These are phyloP conservation scores for Cicer pinnatifidum DNA, from an alignment of 306 rosid genomes.

Conservation along the genomic window DNA sequence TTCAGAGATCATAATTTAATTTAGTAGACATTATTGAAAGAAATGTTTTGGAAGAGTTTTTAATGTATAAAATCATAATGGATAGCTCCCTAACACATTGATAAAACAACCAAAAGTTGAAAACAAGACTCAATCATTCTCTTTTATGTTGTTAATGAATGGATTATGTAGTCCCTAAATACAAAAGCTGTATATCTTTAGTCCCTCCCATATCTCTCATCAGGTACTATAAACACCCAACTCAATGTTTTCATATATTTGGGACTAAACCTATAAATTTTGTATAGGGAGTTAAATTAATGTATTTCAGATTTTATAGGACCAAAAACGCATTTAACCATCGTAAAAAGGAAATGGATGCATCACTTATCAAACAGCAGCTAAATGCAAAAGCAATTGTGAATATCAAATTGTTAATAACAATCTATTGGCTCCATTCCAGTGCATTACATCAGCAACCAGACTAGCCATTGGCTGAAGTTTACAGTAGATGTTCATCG, in stretches of 20 bases:
- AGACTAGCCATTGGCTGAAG: slow-evolving; percentile 30
- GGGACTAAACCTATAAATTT: background rate
- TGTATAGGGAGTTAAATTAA: background rate
- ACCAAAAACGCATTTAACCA: no score
- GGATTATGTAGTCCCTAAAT: no score
- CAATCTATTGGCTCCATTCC: background rate
- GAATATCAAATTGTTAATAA: background rate
- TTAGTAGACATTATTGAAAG: background rate
- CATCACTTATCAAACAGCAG: slow-evolving; percentile 25
- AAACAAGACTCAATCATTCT: no score
- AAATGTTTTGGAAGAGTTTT: background rate
- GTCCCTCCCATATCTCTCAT: no score
- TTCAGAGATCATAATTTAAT: background rate
- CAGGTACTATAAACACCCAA: no score
- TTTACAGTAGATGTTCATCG: slow-evolving; percentile 28
- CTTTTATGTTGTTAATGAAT: no score
- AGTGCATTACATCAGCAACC: slow-evolving; percentile 32
- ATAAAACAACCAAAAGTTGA: background rate
- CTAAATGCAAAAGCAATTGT: slow-evolving; percentile 3
- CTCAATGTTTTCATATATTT: no score
- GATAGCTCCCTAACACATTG: background rate
- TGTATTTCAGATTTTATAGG: background rate
- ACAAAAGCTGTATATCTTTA: no score
- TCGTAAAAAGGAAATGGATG: background rate
- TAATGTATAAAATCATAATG: background rate